Conservation (phyloP, 768 basidiomycete species). For the Suillus cothurnatus region DNA sequence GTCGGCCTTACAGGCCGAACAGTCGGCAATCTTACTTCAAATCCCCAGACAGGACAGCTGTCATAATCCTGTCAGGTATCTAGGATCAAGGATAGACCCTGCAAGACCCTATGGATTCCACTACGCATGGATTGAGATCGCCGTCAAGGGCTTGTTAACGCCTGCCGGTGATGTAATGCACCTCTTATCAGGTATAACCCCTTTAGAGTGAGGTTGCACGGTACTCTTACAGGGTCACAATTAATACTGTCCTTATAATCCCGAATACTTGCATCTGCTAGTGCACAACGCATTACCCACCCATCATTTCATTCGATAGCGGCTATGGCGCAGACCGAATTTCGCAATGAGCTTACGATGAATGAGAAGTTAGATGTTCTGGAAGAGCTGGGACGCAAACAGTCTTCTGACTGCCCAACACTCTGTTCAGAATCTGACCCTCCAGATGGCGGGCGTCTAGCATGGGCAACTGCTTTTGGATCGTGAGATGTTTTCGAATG, state of each 20-base stretch:
- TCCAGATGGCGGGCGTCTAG: constrained; percentile 12
- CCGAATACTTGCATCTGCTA: background rate
- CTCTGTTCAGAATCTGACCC: background rate
- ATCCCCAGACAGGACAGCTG: too few relatives aligned
- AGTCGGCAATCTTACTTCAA: background rate
- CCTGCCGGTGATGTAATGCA: background rate
- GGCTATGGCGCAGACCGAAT: background rate
- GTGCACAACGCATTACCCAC: background rate
- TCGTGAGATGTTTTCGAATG: constrained; percentile 8
- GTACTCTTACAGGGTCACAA: background rate
- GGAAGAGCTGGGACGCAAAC: constrained; percentile 1
- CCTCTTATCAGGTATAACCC: background rate
- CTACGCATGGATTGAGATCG: background rate
- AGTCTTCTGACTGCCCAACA: background rate
- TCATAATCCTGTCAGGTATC: background rate
- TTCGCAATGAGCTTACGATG: background rate
- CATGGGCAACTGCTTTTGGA: constrained; percentile 16
- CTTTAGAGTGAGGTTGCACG: background rate
- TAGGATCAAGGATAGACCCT: background rate
- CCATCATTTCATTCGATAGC: background rate
- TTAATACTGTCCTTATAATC: background rate
- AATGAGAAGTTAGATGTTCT: background rate
- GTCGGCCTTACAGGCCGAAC: background rate
- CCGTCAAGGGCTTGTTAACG: background rate
- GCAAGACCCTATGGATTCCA: background rate